Evolutionary conservation across 305 asterid genomes (phyloP), one percentile per base, ranked within the genome.

Genomic region (Stenogyne calaminthoides): DNA sequence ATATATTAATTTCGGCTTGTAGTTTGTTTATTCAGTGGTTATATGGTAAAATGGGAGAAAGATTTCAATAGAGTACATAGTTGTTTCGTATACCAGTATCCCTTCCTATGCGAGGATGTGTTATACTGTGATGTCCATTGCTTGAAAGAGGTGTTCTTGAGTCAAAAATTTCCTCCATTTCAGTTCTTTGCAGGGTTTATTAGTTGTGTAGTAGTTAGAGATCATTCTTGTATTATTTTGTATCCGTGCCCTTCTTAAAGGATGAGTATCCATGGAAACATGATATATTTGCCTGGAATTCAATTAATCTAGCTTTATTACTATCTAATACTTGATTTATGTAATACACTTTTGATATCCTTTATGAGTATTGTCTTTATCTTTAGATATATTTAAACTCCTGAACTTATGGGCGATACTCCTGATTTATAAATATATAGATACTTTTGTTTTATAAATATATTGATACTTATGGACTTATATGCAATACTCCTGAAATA

Each of bases 41-140:
- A 25, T 25, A 25, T 93, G 96, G 96, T 88, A 86, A 96, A 93
- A 84, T 97, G 98, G 70, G 98, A 93, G 84, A 93, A 86, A 68
- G 97, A 93, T 75, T 79, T 73, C 20, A 40, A 82, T 60, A 87
- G 98, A 85, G 98, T 93, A 87, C 79, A 68, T 12, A 27, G 15
- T 42, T n/a, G 1, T 61, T 46, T 59, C 0, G 27, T 52, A 6
- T 69, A n/a, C 40, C 66, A 7, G 22, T 55, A 22, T 34, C 19
- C 29, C 1, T 9, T 15, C 11, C 8, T 32, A 9, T 22, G 2
- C 25, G 25, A 22, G n/a, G 2, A 22, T 22, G 2, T 54, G 7
- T 34, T 25, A 2, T 57, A 14, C 5, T 66, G 32, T 62, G 27
- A 55, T 67, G 69, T 42, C 18, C 58, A 18, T 22, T 68, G 58